These are phyloP conservation scores for Collariella sp. DNA, from an alignment of 495 filamentous ascomycete genomes.

Conservation along the genomic window DNA sequence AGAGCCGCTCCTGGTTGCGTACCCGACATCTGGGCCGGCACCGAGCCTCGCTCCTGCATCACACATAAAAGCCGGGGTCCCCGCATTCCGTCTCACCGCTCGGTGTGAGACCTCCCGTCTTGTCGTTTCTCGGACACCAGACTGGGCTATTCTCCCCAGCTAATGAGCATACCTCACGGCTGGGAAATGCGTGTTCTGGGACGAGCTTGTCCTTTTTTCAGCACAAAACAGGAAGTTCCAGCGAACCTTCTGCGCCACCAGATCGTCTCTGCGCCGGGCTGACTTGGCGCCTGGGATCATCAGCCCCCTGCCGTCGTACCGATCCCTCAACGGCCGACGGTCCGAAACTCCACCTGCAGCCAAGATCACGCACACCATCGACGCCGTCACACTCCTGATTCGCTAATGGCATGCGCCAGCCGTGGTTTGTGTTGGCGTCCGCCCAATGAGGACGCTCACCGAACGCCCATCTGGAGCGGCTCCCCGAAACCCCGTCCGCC, in stretches of 20 bases:
- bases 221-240: background rate
- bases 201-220: too few relatives aligned
- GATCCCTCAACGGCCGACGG: conserved; percentile 27
- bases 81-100: conserved; percentile 5
- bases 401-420: conserved; percentile 10
- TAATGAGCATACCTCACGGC: too few relatives aligned
- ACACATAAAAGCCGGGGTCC: background rate
- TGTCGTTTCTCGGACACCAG: too few relatives aligned
- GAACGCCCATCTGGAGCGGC: conserved; percentile 17
- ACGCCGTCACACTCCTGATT: conserved; percentile 17
- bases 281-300: conserved; percentile 12
- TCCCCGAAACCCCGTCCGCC: conserved; percentile 22
- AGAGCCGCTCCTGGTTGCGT: conserved; percentile 18
- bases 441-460: conserved; percentile 17
- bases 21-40: background rate
- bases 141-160: too few relatives aligned
- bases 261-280: conserved; percentile 14
- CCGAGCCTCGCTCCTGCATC: background rate
- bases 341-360: conserved; percentile 34
- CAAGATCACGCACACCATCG: conserved; percentile 28
- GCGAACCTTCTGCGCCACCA: conserved; percentile 23
- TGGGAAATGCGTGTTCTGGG: background rate
- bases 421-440: conserved; percentile 4
- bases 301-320: conserved; percentile 19
- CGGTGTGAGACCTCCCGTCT: conserved; percentile 2